A percentile compares a stretch with the other conserved stretches of the same genome.
Evolutionary conservation across 306 rosid species (phyloP).

Genomic region (Purshia tridentata): DNA sequence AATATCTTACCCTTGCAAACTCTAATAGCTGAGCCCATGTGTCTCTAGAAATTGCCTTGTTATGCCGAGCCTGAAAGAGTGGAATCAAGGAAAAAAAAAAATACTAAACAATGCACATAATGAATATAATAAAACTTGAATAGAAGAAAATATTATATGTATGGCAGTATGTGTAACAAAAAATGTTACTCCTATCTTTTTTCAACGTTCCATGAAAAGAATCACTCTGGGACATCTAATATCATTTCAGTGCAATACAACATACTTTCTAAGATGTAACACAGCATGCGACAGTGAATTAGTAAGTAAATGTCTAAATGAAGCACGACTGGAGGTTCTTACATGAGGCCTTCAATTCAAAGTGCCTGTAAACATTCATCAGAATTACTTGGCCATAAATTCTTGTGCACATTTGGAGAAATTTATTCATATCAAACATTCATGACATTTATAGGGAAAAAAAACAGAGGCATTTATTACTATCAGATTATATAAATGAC

Average conservation of each 20-base stretch:
- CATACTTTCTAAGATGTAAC: neutral
- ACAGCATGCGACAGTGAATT: neutral
- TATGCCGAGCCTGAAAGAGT: constrained; percentile 78
- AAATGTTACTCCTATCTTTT: neutral
- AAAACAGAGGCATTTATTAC: neutral
- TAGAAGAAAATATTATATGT: neutral
- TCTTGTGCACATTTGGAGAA: neutral
- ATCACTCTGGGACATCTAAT: neutral
- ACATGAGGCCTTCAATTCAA: neutral
- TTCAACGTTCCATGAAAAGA: neutral
- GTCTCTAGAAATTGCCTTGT: constrained; percentile 94
- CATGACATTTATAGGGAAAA: neutral
- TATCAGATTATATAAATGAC: neutral
- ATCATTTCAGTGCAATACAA: neutral
- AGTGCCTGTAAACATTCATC: neutral
- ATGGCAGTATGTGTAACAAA: neutral
- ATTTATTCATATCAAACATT: neutral
- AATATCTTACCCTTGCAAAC: constrained; percentile 80
- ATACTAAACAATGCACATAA: neutral
- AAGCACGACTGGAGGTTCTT: neutral
- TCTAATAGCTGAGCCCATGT: constrained; percentile 98
- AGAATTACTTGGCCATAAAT: neutral
- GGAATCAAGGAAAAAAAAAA: constrained; percentile 12
- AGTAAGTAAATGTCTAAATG: neutral
- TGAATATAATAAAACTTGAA: neutral